Conservation (phyloP, 305 asterid species). For the Fraxinus ornus region DNA sequence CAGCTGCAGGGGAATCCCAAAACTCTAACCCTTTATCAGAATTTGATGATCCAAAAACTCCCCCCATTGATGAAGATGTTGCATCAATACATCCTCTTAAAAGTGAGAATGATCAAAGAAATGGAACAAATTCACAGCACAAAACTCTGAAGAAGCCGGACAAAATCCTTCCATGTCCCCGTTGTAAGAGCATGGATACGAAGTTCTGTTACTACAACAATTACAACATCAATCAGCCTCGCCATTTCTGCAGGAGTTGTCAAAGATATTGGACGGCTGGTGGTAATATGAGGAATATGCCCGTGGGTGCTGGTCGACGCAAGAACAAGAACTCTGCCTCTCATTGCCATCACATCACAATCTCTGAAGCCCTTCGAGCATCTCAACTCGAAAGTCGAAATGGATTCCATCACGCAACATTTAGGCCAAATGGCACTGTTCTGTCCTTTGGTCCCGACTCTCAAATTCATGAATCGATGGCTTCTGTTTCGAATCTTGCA, state of each 20-base stretch:
- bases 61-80: slow-evolving; percentile 8
- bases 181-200: slow-evolving; percentile 48
- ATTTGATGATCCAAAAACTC: slow-evolving; percentile 7
- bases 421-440: slow-evolving; percentile 52
- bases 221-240: slow-evolving; percentile 64
- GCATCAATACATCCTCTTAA: not conserved
- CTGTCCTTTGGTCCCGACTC: slow-evolving; percentile 59
- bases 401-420: slow-evolving; percentile 34
- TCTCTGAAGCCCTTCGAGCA: slow-evolving; percentile 54
- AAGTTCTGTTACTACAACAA: slow-evolving; percentile 76
- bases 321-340: slow-evolving; percentile 45
- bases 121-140: slow-evolving; percentile 20
- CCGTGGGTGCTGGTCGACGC: slow-evolving; percentile 57
- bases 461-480: slow-evolving; percentile 46
- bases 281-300: slow-evolving; percentile 65
- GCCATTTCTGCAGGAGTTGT: slow-evolving; percentile 56
- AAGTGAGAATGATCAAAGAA: slow-evolving; percentile 2
- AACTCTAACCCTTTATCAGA: not conserved
- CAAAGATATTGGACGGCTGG: slow-evolving; percentile 63
- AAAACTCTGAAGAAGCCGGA: slow-evolving; percentile 42
- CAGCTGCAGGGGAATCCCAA: not conserved
- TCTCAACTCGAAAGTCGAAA: slow-evolving; percentile 36
- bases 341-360: slow-evolving; percentile 47
- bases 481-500: slow-evolving; percentile 37
- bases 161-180: slow-evolving; percentile 52